Percentiles rank a stretch among this genome's conserved stretches.
phyloP scores from a whole-genome alignment of 2,329 filamentous ascomycete genomes.

The Colletotrichum eremochloae region DNA sequence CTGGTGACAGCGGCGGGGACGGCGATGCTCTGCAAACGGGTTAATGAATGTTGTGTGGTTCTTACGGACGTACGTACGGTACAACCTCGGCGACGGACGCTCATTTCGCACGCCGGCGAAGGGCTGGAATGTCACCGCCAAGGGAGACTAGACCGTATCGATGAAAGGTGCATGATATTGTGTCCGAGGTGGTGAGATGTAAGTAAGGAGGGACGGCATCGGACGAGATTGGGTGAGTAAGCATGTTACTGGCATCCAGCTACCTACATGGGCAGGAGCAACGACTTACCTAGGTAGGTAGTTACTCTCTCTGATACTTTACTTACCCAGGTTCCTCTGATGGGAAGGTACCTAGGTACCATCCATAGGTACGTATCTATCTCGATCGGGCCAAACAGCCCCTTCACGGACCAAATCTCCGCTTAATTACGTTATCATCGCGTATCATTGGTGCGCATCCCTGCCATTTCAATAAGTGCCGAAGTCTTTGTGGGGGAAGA shows the following conservation, averaged over 20 bases:
- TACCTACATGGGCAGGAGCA: not conserved
- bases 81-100: not conserved
- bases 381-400: no score
- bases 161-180: not conserved
- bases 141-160: not conserved
- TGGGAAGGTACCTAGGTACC: not conserved
- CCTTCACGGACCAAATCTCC: not conserved
- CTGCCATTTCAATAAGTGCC: not conserved
- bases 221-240: slow-evolving; percentile 1
- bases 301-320: slow-evolving; percentile 10
- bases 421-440: not conserved
- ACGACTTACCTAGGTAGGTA: no score
- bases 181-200: not conserved
- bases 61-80: slow-evolving; percentile 3
- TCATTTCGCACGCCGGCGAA: not conserved
- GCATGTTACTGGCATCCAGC: not conserved
- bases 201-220: not conserved
- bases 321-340: no score
- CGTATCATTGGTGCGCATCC: not conserved
- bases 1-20: not conserved
- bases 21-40: slow-evolving; percentile 5
- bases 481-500: not conserved
- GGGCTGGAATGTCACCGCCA: not conserved
- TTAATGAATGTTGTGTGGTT: not conserved
- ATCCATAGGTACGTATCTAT: not conserved